Conservation (phyloP, 75 land plant genomes). For the Chamaecyparis obtusa region DNA sequence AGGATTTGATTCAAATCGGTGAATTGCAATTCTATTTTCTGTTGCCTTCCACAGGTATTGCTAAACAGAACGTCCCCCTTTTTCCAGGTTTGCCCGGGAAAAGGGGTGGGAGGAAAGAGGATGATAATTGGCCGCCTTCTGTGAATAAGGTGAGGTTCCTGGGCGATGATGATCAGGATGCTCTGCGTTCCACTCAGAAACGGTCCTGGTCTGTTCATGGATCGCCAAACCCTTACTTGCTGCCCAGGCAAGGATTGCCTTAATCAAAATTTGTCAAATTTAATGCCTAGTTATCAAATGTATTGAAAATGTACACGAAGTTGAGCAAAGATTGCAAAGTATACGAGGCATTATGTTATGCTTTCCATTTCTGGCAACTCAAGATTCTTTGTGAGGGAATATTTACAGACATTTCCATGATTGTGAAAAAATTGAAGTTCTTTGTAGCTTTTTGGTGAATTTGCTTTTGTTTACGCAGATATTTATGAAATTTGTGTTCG, state of each 20-base stretch:
- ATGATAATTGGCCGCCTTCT: neutral
- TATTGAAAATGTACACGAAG: no score
- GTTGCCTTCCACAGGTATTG: constrained; percentile 37
- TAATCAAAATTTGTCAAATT: no score
- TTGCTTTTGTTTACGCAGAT: no score
- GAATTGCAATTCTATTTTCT: constrained; percentile 96
- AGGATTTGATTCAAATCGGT: constrained; percentile 91
- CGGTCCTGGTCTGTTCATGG: neutral
- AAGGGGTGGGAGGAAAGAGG: constrained; percentile 6
- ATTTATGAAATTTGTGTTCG: no score
- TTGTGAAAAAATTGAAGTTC: no score
- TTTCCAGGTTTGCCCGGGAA: constrained; percentile 2
- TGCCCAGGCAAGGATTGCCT: neutral
- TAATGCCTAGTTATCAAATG: no score
- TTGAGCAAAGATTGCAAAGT: no score
- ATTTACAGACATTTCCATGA: no score
- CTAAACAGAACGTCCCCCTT: neutral
- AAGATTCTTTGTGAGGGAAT: no score
- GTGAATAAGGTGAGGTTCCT: neutral
- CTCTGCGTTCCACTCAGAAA: neutral
- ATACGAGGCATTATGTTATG: no score
- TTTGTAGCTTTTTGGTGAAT: no score
- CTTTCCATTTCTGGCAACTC: no score
- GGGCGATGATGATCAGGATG: neutral
- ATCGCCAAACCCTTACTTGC: neutral